These are phyloP conservation scores for Colletotrichum somersetense DNA, from an alignment of 2,329 filamentous ascomycete genomes.

Conservation along the genomic window DNA sequence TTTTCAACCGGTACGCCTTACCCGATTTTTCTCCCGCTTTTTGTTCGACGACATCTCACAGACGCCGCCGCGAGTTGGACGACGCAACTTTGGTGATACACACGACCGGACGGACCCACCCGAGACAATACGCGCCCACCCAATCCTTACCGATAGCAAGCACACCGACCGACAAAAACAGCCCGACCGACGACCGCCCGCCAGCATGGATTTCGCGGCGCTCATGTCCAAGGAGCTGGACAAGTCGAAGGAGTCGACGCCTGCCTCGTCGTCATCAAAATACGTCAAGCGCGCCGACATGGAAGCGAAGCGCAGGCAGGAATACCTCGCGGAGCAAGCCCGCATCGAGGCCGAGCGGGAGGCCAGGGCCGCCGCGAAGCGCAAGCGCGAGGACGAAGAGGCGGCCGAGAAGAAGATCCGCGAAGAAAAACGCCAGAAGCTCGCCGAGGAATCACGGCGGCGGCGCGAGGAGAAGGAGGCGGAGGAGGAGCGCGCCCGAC, in stretches of 20 bases:
- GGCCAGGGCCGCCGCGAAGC: slow-evolving; percentile 80
- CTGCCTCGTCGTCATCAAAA: slow-evolving; percentile 69
- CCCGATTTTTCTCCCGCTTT: slow-evolving; percentile 27
- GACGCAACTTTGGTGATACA: slow-evolving; percentile 14
- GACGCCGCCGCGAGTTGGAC: neutral
- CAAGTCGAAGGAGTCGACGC: slow-evolving; percentile 71
- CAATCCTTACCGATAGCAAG: neutral
- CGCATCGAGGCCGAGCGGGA: slow-evolving; percentile 78
- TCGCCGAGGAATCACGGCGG: slow-evolving; percentile 83
- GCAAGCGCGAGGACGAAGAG: slow-evolving; percentile 90
- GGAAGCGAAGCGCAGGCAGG: slow-evolving; percentile 83
- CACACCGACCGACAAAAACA: neutral
- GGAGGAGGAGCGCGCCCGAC: slow-evolving; percentile 77
- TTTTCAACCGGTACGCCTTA: slow-evolving; percentile 35
- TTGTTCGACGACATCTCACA: slow-evolving; percentile 34
- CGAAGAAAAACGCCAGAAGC: slow-evolving; percentile 83
- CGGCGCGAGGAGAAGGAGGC: slow-evolving; percentile 79
- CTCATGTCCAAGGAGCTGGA: slow-evolving; percentile 94
- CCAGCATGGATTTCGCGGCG: slow-evolving; percentile 91
- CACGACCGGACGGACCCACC: slow-evolving; percentile 12
- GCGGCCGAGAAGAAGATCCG: slow-evolving; percentile 75
- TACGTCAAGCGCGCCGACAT: slow-evolving; percentile 88
- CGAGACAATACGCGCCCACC: neutral
- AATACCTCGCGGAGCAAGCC: slow-evolving; percentile 86
- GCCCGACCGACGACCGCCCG: slow-evolving; percentile 1